Percentiles rank a stretch among this genome's conserved stretches.
These are phyloP conservation scores for Dactylellina haptotyla DNA, from an alignment of 2,329 filamentous ascomycete species.

Conservation along the genomic window DNA sequence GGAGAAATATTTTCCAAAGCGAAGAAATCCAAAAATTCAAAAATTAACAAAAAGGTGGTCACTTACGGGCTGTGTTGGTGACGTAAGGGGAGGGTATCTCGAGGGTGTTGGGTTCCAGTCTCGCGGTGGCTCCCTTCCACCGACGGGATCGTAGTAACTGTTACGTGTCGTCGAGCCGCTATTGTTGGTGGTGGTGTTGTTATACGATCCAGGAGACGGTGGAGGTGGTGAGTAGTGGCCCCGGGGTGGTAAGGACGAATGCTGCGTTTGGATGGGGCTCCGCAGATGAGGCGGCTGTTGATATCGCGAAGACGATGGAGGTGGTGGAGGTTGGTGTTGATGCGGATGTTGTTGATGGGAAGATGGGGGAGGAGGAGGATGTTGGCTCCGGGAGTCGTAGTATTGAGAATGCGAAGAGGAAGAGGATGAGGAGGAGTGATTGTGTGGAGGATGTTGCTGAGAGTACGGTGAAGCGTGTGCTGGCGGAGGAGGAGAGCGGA, in stretches of 20 bases:
- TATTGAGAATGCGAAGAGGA: conserved; percentile 23
- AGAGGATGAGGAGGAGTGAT: no score
- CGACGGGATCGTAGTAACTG: conserved; percentile 53
- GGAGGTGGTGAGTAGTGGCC: conserved; percentile 54
- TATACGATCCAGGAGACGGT: conserved; percentile 60
- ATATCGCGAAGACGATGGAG: conserved; percentile 43
- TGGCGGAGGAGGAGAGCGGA: conserved; percentile 41
- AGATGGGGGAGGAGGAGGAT: background rate
- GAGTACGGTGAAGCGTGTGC: conserved; percentile 23
- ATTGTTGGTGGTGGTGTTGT: no score
- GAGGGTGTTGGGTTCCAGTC: conserved; percentile 43
- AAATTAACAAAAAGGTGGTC: background rate
- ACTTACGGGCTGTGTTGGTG: conserved; percentile 44
- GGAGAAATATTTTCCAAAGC: background rate
- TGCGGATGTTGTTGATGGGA: conserved; percentile 1
- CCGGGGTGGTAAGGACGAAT: conserved; percentile 28
- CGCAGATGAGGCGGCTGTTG: conserved; percentile 32
- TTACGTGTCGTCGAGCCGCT: conserved; percentile 56
- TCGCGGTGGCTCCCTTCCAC: conserved; percentile 47
- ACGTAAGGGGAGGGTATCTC: conserved; percentile 47
- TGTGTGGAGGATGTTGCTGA: conserved; percentile 4
- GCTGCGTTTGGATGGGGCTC: conserved; percentile 42
- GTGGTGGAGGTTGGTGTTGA: conserved; percentile 8
- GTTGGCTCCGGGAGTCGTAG: conserved; percentile 42
- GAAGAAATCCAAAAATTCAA: background rate